phyloP scores from a whole-genome alignment of 2,329 filamentous ascomycete species.

The Microdochium paspali region DNA sequence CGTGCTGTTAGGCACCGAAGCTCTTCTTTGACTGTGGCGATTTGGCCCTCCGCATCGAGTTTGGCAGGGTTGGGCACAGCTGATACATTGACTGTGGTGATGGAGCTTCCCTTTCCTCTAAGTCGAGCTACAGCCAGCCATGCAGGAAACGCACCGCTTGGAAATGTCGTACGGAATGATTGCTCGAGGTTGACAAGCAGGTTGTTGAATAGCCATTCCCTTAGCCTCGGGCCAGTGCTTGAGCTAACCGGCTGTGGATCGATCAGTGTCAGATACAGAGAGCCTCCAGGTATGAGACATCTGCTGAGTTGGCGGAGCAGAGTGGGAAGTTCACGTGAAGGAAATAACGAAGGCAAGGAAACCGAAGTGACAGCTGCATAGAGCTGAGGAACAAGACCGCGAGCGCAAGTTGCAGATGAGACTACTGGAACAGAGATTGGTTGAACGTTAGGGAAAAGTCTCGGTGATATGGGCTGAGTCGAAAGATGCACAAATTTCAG shows the following conservation, averaged over 20 bases:
- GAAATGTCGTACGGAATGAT: conserved; percentile 49
- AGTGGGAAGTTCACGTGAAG: conserved; percentile 44
- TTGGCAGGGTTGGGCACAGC: conserved; percentile 23
- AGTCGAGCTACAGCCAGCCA: conserved; percentile 50
- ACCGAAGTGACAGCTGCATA: conserved; percentile 44
- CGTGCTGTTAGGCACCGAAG: conserved; percentile 43
- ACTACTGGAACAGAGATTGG: conserved; percentile 18
- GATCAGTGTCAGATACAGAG: conserved; percentile 50
- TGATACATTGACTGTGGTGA: conserved; percentile 38
- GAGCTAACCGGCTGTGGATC: conserved; percentile 49
- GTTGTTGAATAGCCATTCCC: conserved; percentile 52
- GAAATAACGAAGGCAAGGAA: conserved; percentile 45
- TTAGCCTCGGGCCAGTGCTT: conserved; percentile 47
- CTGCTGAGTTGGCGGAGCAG: conserved; percentile 48
- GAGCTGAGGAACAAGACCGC: conserved; percentile 27
- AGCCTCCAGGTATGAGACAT: conserved; percentile 43
- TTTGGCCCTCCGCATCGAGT: conserved; percentile 6
- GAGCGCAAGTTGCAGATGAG: conserved; percentile 20
- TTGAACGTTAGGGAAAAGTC: conserved; percentile 26
- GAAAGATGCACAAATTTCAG: conserved; percentile 37
- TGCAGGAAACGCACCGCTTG: conserved; percentile 45
- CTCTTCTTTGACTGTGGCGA: conserved; percentile 25
- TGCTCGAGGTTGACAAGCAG: conserved; percentile 50
- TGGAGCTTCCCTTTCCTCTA: conserved; percentile 33
- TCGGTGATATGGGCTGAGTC: conserved; percentile 27